A percentile compares a stretch with the other conserved stretches of the same genome.
Conservation (phyloP, 2,329 filamentous ascomycete species). For the Spiromastix sp. region DNA sequence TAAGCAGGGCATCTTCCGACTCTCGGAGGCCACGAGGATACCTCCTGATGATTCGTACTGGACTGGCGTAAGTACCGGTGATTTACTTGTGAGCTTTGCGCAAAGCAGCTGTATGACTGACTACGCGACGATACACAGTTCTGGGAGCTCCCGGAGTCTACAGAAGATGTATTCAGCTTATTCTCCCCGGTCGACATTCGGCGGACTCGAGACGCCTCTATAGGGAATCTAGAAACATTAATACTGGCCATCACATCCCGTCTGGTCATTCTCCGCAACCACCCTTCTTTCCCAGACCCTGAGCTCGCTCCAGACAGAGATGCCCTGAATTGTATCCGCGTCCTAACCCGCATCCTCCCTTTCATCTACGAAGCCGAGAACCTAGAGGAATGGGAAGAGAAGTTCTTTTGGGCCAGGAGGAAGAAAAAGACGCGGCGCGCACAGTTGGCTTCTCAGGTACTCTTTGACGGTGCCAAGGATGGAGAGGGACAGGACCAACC, state of each 20-base stretch:
- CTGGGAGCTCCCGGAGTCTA: conserved; percentile 92
- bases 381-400: conserved; percentile 75
- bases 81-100: neutral
- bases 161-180: conserved; percentile 92
- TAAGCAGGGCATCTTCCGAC: conserved; percentile 93
- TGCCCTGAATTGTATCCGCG: conserved; percentile 88
- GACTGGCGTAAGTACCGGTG: conserved; percentile 72
- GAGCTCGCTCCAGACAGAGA: conserved; percentile 75
- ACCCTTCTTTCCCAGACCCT: conserved; percentile 80
- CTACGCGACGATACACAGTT: conserved; percentile 49
- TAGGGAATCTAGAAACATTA: conserved; percentile 83
- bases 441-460: conserved; percentile 59
- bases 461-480: conserved; percentile 66
- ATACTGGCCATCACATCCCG: conserved; percentile 75
- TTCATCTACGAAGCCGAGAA: conserved; percentile 86
- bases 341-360: conserved; percentile 79
- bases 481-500: conserved; percentile 36
- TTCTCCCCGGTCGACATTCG: conserved; percentile 85
- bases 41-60: conserved; percentile 83
- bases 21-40: conserved; percentile 86
- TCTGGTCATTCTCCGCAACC: conserved; percentile 70
- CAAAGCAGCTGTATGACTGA: neutral
- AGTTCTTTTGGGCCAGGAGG: conserved; percentile 79
- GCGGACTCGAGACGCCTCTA: conserved; percentile 70
- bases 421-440: conserved; percentile 60